Conservation (phyloP, 108 stramenopile genomes). For the Pseudonitzschia multiseries region DNA sequence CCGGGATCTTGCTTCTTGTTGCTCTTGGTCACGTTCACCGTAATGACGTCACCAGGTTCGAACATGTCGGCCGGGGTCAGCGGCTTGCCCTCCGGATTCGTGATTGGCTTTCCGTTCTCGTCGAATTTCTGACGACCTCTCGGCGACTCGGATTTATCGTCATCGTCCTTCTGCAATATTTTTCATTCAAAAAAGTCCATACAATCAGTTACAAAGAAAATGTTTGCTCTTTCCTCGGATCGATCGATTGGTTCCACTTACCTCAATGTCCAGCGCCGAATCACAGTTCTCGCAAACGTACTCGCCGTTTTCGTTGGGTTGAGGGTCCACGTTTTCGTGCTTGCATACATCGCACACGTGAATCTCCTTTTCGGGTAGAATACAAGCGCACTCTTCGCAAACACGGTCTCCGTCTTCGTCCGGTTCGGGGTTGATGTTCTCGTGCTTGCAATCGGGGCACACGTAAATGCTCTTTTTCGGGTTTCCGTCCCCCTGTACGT, state of each 20-base stretch:
- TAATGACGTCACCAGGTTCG: slow-evolving; percentile 43
- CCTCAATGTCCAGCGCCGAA: slow-evolving; percentile 19
- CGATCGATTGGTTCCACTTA: neutral
- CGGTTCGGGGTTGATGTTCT: slow-evolving; percentile 32
- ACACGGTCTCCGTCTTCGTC: slow-evolving; percentile 43
- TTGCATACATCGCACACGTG: slow-evolving; percentile 28
- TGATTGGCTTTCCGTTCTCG: slow-evolving; percentile 33
- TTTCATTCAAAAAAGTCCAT: too few species aligned
- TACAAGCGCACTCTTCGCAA: slow-evolving; percentile 36
- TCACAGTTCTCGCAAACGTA: slow-evolving; percentile 35
- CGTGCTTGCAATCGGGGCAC: slow-evolving; percentile 34
- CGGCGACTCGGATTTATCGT: slow-evolving; percentile 5
- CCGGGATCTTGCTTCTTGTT: slow-evolving; percentile 39
- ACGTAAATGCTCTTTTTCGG: neutral
- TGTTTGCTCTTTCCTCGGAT: neutral
- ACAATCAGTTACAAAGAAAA: too few species aligned
- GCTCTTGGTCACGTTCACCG: slow-evolving; percentile 38
- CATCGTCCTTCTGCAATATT: slow-evolving; percentile 23
- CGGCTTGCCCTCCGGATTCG: slow-evolving; percentile 33
- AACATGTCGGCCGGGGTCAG: slow-evolving; percentile 48
- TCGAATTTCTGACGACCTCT: slow-evolving; percentile 28
- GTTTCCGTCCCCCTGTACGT: neutral
- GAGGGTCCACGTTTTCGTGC: slow-evolving; percentile 27
- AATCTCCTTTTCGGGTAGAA: slow-evolving; percentile 33
- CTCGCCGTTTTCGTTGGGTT: slow-evolving; percentile 22